Base-by-base conservation (phyloP, 805 yeast genomes). In the Suhomyces prunicola region DNA sequence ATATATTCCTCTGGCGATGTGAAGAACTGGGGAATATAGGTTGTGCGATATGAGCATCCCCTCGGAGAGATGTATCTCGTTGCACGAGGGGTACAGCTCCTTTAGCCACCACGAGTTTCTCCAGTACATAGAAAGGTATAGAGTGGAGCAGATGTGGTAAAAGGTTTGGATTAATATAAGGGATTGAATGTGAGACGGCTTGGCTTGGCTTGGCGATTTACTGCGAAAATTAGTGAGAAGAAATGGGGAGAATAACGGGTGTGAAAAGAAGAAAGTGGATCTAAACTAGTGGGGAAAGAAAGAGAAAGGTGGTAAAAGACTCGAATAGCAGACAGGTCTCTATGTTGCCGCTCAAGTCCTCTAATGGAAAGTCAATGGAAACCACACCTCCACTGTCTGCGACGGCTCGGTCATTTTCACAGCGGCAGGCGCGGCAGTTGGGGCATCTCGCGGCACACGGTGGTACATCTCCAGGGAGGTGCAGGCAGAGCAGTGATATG, bases 31-130 rank as follows among this genome's bases (percentile, higher is more conserved):
- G 6, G 59, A 47, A 22, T 50, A 53, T 15, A 58, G 54, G 24
- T 61, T 50, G 39, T 66, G 66, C 2, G 74, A 69, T 4, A 74
- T 60, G 6, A 75, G 56, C 45, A 74, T 51, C 5, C 79, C 79
- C 44, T 64, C 68, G 2, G 66, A 63, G 8, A 75, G 63, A 6
- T 45, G 26, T 24, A 74, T 60, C 23, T 61, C 59, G 47, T 59
- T 52, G 56, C 79, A 75, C 48, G 72, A 65, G 5, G 68, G 67
- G 49, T 65, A 74, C 24, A 59, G 59, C 26, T 56, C 55, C 9
- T 54, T 54, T 22, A 47, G 49, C 64, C 64, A 60, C 53, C 64
- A 56, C 4, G 58, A 48, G 45, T 61, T 57, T 45, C 72, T 61
- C 77, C 78, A 73, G 52, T 71, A 71, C 77, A 74, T 72, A 22